Evolutionary conservation across 495 filamentous ascomycete genomes (phyloP).

Genomic region (Rusavskia elegans): DNA sequence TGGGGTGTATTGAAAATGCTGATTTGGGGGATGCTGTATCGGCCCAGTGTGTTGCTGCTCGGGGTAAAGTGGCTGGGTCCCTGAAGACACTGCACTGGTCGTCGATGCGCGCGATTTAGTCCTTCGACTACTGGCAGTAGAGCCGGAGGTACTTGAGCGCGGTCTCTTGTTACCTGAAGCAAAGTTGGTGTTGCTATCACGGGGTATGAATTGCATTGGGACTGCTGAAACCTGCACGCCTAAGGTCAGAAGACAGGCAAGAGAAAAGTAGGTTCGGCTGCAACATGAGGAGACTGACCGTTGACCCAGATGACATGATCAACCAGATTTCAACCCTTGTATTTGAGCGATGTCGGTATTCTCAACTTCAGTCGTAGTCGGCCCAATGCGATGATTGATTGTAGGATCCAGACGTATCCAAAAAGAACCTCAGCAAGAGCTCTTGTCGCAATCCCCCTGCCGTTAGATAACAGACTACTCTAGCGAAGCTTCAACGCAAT

Average conservation of each 20-base stretch:
- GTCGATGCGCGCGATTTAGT: constrained; percentile 71
- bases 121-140: constrained; percentile 42
- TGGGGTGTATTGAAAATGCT: constrained; percentile 32
- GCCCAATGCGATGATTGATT: no score
- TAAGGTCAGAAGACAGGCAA: not conserved
- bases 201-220: not conserved
- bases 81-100: constrained; percentile 58
- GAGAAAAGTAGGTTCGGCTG: not conserved
- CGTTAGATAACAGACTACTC: no score
- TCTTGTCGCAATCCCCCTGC: no score
- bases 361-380: no score
- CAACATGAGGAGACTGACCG: not conserved
- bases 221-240: not conserved
- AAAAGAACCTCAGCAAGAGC: no score
- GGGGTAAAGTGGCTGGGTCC: constrained; percentile 46
- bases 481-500: no score
- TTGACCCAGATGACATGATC: not conserved
- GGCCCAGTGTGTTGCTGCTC: constrained; percentile 40
- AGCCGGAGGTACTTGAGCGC: constrained; percentile 42
- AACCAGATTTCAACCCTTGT: not conserved
- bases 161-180: constrained; percentile 18
- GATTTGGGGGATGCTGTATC: constrained; percentile 35
- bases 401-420: no score
- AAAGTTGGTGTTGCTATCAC: not conserved
- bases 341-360: not conserved